Conservation (phyloP, 1,284 basidiomycete genomes). For the Ceratobasidium sp. region DNA sequence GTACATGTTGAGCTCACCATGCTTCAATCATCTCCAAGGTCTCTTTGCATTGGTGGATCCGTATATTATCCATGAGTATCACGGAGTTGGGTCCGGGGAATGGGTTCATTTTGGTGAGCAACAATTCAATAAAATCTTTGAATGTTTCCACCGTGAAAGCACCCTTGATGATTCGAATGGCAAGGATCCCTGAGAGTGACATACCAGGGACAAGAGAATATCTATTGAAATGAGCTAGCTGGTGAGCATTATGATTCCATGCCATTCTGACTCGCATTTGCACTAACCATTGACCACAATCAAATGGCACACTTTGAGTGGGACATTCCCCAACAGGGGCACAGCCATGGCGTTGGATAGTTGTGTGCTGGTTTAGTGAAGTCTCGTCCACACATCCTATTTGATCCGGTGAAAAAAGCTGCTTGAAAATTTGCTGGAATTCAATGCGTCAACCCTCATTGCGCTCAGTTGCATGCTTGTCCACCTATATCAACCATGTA, state of each 20-base stretch:
- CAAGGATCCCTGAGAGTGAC: conserved; percentile 48
- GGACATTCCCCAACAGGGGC: conserved; percentile 43
- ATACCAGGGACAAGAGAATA: conserved; percentile 51
- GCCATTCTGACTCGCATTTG: too few species aligned
- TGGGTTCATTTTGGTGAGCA: conserved; percentile 50
- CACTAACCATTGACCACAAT: conserved; percentile 46
- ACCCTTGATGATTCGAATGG: conserved; percentile 42
- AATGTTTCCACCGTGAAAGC: conserved; percentile 45
- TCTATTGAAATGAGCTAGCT: conserved; percentile 31
- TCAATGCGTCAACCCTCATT: conserved; percentile 10
- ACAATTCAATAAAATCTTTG: conserved; percentile 43
- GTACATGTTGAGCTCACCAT: too few species aligned
- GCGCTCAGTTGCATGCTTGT: conserved; percentile 4
- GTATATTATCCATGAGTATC: conserved; percentile 51
- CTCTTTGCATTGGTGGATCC: conserved; percentile 46
- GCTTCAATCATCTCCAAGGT: conserved; percentile 44
- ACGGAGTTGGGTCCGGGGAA: conserved; percentile 49
- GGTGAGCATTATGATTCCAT: too few species aligned
- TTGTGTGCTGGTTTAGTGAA: conserved; percentile 36
- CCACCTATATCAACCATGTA: conserved; percentile 31
- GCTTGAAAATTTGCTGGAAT: conserved; percentile 5
- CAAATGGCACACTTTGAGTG: conserved; percentile 35
- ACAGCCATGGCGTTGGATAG: conserved; percentile 42
- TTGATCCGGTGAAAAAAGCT: conserved; percentile 36
- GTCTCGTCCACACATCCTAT: conserved; percentile 50